Percentiles rank a stretch among this genome's conserved stretches.
Evolutionary conservation across 768 basidiomycete genomes (phyloP).

Genomic region (Mycena crocata): DNA sequence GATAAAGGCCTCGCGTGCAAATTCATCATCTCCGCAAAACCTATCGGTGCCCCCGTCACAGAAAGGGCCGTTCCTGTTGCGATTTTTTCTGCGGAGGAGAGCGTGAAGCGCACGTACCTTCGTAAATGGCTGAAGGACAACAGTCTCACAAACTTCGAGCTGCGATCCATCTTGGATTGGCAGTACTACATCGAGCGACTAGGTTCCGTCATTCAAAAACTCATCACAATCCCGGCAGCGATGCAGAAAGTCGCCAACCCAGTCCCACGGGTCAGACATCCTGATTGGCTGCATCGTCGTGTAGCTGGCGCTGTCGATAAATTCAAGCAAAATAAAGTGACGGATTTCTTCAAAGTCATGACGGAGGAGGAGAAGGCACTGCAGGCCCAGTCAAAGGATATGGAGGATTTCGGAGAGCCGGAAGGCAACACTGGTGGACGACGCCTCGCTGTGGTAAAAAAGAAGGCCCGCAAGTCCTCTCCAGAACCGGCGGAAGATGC

Average conservation of each 20-base stretch:
- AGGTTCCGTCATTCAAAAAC: conserved; percentile 97
- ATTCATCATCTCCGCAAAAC: conserved; percentile 97
- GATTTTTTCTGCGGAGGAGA: conserved; percentile 96
- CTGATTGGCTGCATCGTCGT: conserved; percentile 95
- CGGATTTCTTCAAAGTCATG: conserved; percentile 85
- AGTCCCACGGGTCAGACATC: conserved; percentile 94
- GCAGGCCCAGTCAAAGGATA: conserved; percentile 55
- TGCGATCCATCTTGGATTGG: conserved; percentile 97
- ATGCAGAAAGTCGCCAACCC: conserved; percentile 98
- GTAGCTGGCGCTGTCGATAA: conserved; percentile 93
- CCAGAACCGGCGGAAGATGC: conserved; percentile 55
- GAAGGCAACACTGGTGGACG: conserved; percentile 42
- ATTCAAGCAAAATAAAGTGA: conserved; percentile 98
- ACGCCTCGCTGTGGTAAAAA: conserved; percentile 66
- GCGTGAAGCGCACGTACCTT: conserved; percentile 88
- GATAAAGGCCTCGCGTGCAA: conserved; percentile 99
- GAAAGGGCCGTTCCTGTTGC: conserved; percentile 97
- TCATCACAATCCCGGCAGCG: conserved; percentile 99
- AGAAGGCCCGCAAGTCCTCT: conserved; percentile 57
- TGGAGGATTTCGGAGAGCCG: conserved; percentile 66
- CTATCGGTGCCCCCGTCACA: conserved; percentile 93
- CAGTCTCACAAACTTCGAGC: conserved; percentile 85
- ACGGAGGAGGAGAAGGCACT: conserved; percentile 43
- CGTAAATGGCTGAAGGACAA: conserved; percentile 98
- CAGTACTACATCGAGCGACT: conserved; percentile 97